Conservation (phyloP, 129 eudicot genomes). For the Pulicaria dysenterica region DNA sequence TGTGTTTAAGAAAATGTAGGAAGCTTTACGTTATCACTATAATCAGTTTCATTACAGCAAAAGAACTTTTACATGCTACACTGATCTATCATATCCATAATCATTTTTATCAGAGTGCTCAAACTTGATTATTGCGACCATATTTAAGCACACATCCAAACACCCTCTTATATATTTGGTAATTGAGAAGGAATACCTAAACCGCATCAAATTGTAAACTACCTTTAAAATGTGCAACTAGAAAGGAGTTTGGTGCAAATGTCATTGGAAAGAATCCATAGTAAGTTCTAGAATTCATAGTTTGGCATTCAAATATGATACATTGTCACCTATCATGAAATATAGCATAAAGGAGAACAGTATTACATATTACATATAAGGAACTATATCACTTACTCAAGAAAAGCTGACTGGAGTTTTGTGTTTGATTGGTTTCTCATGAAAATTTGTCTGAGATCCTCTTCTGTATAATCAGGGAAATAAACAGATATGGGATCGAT, state of each 20-base stretch:
- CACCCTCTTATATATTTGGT: background rate
- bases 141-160: background rate
- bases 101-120: background rate
- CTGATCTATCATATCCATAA: background rate
- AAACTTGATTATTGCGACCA: background rate
- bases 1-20: background rate
- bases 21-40: background rate
- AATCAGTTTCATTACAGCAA: background rate
- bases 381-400: slow-evolving; percentile 63
- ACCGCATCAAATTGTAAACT: background rate
- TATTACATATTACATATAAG: slow-evolving; percentile 7
- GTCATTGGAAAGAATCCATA: too few relatives aligned
- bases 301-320: background rate
- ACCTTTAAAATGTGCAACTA: background rate
- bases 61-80: slow-evolving; percentile 4
- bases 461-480: slow-evolving; percentile 83
- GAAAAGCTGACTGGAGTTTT: slow-evolving; percentile 74
- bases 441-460: slow-evolving; percentile 71
- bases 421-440: slow-evolving; percentile 60
- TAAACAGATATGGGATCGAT: slow-evolving; percentile 73
- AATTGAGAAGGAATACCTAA: background rate
- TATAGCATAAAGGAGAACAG: background rate
- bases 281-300: too few relatives aligned
- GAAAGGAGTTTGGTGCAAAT: slow-evolving; percentile 1
- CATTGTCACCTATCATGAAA: background rate